phyloP scores from a whole-genome alignment of 2,329 filamentous ascomycete species.

The Penicillium sp. region DNA sequence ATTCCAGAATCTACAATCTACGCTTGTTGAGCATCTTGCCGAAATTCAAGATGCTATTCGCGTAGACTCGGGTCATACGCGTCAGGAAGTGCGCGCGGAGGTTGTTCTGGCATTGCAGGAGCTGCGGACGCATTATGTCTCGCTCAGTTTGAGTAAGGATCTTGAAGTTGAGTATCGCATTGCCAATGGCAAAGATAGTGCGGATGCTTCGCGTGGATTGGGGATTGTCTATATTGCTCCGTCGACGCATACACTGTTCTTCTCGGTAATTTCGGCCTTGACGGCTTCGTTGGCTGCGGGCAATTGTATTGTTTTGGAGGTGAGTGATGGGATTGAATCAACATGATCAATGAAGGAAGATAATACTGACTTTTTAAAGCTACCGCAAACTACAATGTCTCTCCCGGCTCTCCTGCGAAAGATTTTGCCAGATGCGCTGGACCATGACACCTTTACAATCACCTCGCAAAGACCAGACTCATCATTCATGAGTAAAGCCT shows the following conservation, averaged over 20 bases:
- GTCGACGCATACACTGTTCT: conserved; percentile 54
- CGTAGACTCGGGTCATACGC: conserved; percentile 33
- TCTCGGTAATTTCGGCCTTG: conserved; percentile 49
- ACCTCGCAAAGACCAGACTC: conserved; percentile 37
- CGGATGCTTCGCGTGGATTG: conserved; percentile 12
- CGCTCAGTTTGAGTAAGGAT: conserved; percentile 22
- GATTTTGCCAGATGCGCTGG: conserved; percentile 40
- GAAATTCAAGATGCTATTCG: conserved; percentile 38
- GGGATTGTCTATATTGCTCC: conserved; percentile 54
- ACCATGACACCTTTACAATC: conserved; percentile 55
- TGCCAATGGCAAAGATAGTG: conserved; percentile 26
- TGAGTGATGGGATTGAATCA: conserved; percentile 27
- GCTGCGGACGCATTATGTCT: conserved; percentile 30
- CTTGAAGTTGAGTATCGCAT: conserved; percentile 30
- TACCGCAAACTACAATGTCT: conserved; percentile 30
- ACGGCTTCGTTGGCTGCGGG: conserved; percentile 55
- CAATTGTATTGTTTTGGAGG: conserved; percentile 57
- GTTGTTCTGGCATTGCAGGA: conserved; percentile 32
- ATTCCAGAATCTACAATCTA: conserved; percentile 42
- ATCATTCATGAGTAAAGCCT: conserved; percentile 31
- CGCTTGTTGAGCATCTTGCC: conserved; percentile 32
- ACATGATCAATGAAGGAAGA: neutral
- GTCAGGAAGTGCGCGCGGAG: conserved; percentile 39
- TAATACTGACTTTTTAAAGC: conserved; percentile 16
- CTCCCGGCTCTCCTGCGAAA: conserved; percentile 28